A percentile compares a stretch with the other conserved stretches of the same genome.
Conservation (phyloP, 257 asterid species). For the Solanum phureja region DNA sequence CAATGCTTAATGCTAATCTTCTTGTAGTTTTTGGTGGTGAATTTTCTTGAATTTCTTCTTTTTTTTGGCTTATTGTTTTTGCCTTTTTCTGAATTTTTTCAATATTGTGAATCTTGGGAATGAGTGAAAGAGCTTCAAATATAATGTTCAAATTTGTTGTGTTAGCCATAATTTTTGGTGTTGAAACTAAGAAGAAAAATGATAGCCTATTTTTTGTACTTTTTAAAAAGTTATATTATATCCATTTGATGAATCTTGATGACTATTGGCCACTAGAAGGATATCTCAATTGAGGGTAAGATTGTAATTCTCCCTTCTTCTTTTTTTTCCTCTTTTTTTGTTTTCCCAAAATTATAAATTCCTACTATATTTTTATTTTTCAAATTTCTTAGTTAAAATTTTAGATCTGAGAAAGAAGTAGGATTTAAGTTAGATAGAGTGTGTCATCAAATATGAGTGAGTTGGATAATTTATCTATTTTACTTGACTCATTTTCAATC, state of each 20-base stretch:
- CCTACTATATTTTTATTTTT: too few species aligned
- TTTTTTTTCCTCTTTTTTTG: neutral
- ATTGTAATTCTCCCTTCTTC: neutral
- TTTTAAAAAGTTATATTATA: neutral
- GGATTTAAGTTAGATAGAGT: neutral
- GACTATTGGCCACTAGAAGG: neutral
- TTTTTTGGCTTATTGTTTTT: neutral
- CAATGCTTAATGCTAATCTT: constrained; percentile 41
- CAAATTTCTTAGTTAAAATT: too few species aligned
- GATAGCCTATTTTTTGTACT: neutral
- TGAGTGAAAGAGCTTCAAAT: constrained; percentile 1
- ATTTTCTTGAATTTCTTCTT: neutral
- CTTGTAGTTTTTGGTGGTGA: constrained; percentile 16
- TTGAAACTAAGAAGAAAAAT: neutral
- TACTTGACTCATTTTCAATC: too few species aligned
- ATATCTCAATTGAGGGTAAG: neutral
- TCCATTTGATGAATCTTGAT: neutral
- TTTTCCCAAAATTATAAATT: neutral
- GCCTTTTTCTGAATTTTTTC: constrained; percentile 7
- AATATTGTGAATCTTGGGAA: neutral
- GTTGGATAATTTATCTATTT: neutral
- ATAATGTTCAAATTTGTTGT: neutral
- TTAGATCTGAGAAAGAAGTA: neutral
- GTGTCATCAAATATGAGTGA: neutral
- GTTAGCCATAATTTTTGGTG: neutral